phyloP scores from a whole-genome alignment of 2,329 filamentous ascomycete genomes.

The Thermothelomyces thermophilus region DNA sequence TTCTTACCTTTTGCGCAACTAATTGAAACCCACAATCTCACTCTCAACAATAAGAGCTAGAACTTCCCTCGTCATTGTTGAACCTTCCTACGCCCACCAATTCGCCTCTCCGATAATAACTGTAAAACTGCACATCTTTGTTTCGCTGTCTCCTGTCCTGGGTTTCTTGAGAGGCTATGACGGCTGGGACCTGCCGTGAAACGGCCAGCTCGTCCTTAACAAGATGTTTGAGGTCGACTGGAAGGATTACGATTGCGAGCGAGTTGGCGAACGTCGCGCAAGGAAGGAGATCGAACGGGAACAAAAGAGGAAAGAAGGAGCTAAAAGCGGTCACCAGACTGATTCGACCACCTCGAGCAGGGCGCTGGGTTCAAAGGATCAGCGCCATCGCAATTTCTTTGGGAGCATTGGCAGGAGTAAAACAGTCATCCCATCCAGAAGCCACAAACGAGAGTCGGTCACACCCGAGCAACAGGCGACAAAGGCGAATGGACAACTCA shows the following conservation, averaged over 20 bases:
- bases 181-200: too few species aligned
- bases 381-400: slow-evolving; percentile 40
- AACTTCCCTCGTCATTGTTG: too few species aligned
- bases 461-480: background rate
- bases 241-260: slow-evolving; percentile 49
- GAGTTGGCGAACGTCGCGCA: slow-evolving; percentile 45
- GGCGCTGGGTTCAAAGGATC: slow-evolving; percentile 38
- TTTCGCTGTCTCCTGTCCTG: too few species aligned
- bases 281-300: slow-evolving; percentile 40
- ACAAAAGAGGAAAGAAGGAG: slow-evolving; percentile 27
- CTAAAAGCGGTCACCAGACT: slow-evolving; percentile 29
- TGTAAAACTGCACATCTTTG: too few species aligned
- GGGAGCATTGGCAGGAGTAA: slow-evolving; percentile 35
- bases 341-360: slow-evolving; percentile 37
- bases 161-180: too few species aligned
- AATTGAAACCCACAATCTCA: too few species aligned
- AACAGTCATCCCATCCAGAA: slow-evolving; percentile 17
- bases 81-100: too few species aligned
- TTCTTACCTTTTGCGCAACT: too few species aligned
- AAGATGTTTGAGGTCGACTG: slow-evolving; percentile 55
- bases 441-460: slow-evolving; percentile 14
- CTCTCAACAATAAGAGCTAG: too few species aligned
- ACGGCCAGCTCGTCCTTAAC: too few species aligned
- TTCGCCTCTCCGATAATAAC: too few species aligned
- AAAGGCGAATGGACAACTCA: background rate